Conservation (phyloP, 805 yeast species). For the Vanderwaltozyma verrucispora region DNA sequence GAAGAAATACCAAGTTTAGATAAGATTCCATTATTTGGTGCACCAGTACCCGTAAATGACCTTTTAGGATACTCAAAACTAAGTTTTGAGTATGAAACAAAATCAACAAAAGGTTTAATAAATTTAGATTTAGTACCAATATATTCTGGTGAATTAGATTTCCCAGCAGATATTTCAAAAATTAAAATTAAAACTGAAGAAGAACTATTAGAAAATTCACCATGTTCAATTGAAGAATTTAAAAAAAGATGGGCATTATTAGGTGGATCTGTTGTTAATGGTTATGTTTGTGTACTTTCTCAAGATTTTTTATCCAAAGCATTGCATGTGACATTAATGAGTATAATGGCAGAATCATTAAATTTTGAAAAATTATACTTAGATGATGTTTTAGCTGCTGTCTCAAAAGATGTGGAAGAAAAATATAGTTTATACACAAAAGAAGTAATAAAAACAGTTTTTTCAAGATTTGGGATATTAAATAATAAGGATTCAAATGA, state of each 20-base stretch:
- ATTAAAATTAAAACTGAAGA: constrained; percentile 19
- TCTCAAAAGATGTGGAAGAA: constrained; percentile 24
- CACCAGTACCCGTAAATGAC: constrained; percentile 27
- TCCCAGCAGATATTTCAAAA: constrained; percentile 5
- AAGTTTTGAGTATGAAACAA: constrained; percentile 30
- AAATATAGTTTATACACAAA: constrained; percentile 27
- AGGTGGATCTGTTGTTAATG: constrained; percentile 48
- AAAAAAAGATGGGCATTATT: constrained; percentile 37
- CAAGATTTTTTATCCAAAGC: constrained; percentile 27
- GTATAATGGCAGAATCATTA: constrained; percentile 30
- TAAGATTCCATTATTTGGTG: constrained; percentile 25
- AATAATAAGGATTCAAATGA: constrained; percentile 9
- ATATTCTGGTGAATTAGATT: constrained; percentile 26
- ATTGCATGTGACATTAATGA: constrained; percentile 30
- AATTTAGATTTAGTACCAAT: constrained; percentile 28
- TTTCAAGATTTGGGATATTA: constrained; percentile 34
- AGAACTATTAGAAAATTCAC: constrained; percentile 34
- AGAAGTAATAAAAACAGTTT: constrained; percentile 39
- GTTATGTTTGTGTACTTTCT: constrained; percentile 31
- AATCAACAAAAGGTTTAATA: constrained; percentile 24
- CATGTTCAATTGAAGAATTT: constrained; percentile 49
- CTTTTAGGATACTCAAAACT: constrained; percentile 21
- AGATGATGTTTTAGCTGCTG: constrained; percentile 23
- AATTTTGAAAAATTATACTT: constrained; percentile 22
- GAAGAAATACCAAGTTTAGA: constrained; percentile 7